Evolutionary conservation across 352 stramenopile species (phyloP), one percentile per base, ranked within the genome.

Genomic region (Phytopythium helicoides): DNA sequence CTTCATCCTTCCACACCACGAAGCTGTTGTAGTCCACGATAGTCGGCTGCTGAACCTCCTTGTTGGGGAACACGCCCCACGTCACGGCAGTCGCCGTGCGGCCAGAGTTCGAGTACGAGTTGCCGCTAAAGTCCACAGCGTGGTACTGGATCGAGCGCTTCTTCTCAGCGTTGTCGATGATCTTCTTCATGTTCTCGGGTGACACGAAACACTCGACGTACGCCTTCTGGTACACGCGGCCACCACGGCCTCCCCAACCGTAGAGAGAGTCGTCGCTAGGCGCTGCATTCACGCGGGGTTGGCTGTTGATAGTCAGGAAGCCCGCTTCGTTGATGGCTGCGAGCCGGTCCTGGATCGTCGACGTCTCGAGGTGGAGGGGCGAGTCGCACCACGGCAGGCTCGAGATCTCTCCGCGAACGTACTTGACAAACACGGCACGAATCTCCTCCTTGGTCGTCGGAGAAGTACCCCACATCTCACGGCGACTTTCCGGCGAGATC

Each of bases 131-230:
- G 69, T 98, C 84, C 48, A 98, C 82, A 33, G 93, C 93, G 56
- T 97, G 86, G 71, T 96, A 97, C 60, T 94, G 81, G 56, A 94
- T 77, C 48, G 78, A 89, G 47, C 61, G 71, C 68, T 98, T 86
- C 60, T 76, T 76, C 7, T 87, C 66, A 11, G 81, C 84, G 23
- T 87, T 86, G 16, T 96, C 83, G 22, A 96, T 96, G 55, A 96
- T 87, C 57, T 86, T 87, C 66, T 92, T 93, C 68, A 96, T 84
- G 57, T 92, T 92, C 50, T 95, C 81, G 6, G 95, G 96, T 49
- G 87, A 98, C 47, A 96, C 88, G 68, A 99, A 99, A 70, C 94
- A 99, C 78, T 99, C 97, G 54, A 98, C 90, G 73, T 99, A 99
- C 21, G 95, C 96, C 77, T 99, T 99, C 73, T 99, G 97, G 76